Evolutionary conservation across 331 rosid species (phyloP).

Genomic region (Acacia pycnantha): DNA sequence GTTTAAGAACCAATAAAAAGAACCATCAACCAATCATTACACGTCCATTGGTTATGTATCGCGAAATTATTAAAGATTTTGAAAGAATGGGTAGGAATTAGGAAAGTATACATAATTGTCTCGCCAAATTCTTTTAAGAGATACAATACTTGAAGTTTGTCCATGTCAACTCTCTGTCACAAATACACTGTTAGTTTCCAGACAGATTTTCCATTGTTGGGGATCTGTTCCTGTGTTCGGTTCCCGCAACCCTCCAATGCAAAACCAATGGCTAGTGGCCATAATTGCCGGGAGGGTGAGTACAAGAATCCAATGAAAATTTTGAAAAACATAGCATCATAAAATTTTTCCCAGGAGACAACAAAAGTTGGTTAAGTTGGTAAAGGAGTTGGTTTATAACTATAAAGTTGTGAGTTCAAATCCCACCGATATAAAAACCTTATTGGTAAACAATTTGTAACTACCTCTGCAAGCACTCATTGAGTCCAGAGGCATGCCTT

Average conservation of each 20-base stretch:
- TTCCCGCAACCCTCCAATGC: too few relatives aligned
- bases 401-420: too few relatives aligned
- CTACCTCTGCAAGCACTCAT: too few relatives aligned
- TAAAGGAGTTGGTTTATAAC: too few relatives aligned
- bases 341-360: neutral
- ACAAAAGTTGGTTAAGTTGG: too few relatives aligned
- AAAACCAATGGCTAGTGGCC: too few relatives aligned
- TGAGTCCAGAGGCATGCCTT: too few relatives aligned
- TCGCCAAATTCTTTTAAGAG: too few relatives aligned
- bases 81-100: neutral
- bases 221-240: neutral
- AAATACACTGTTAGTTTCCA: neutral
- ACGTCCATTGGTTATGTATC: neutral
- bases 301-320: neutral
- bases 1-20: neutral
- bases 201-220: neutral
- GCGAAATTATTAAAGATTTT: too few relatives aligned
- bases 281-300: too few relatives aligned
- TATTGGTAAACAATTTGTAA: fast-evolving
- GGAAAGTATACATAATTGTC: neutral
- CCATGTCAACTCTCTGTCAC: neutral
- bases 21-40: neutral
- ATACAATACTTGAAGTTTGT: neutral
- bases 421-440: fast-evolving
- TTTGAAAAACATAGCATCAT: too few relatives aligned